A percentile compares a stretch with the other conserved stretches of the same genome.
Evolutionary conservation across 768 basidiomycete genomes (phyloP).

Genomic region (Russula virescens): DNA sequence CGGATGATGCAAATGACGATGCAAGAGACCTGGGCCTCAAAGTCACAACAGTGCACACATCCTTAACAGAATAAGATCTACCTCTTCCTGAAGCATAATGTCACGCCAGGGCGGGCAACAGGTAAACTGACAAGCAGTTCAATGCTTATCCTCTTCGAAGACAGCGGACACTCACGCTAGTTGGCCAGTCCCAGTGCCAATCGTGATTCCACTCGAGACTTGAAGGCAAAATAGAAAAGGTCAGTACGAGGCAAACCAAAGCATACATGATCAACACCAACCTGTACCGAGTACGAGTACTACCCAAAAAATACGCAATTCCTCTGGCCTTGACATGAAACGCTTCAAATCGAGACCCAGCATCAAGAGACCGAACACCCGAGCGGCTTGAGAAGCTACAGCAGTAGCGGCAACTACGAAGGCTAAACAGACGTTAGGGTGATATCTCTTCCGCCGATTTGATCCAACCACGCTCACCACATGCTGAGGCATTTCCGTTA

Average conservation of each 20-base stretch:
- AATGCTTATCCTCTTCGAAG: background rate
- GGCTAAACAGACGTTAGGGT: conserved; percentile 5
- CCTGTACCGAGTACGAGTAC: conserved; percentile 11
- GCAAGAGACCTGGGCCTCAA: conserved; percentile 35
- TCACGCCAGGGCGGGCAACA: background rate
- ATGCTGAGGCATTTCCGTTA: background rate
- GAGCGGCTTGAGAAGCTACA: conserved; percentile 12
- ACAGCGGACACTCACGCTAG: conserved; percentile 2
- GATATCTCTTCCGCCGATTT: background rate
- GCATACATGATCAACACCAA: background rate
- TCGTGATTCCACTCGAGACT: background rate
- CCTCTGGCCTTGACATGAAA: background rate
- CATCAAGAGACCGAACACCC: conserved; percentile 13
- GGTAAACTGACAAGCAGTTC: background rate
- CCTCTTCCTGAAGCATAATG: conserved; percentile 15
- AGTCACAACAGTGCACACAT: background rate
- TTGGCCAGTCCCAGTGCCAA: conserved; percentile 8
- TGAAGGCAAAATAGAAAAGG: background rate
- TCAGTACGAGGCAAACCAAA: background rate
- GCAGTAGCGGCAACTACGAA: conserved; percentile 12
- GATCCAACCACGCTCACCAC: conserved; percentile 1
- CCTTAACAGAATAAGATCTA: background rate
- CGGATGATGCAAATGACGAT: conserved; percentile 34
- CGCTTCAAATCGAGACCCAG: conserved; percentile 14
- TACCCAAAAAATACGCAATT: conserved; percentile 11